phyloP scores from a whole-genome alignment of 1,139 yeast species.

The Yamadazyma diospyri region DNA sequence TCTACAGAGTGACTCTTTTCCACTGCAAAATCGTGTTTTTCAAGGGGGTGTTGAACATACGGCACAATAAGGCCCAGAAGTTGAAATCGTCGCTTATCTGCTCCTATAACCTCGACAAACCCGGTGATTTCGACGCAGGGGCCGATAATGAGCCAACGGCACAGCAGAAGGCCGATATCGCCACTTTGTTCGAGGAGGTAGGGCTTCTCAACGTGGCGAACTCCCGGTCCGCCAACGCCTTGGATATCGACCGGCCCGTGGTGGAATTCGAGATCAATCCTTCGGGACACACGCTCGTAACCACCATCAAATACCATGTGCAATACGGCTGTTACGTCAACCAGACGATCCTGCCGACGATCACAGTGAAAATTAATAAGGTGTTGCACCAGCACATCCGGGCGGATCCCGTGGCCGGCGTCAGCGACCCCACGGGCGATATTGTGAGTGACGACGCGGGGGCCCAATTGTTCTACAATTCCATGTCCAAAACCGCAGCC shows the following conservation, averaged over 20 bases:
- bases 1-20: constrained; percentile 1
- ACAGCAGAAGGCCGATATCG: neutral
- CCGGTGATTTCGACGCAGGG: constrained; percentile 4
- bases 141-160: constrained; percentile 2
- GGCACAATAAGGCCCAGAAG: constrained; percentile 13
- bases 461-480: constrained; percentile 30
- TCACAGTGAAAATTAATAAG: constrained; percentile 11
- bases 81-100: constrained; percentile 14
- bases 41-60: constrained; percentile 11
- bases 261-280: constrained; percentile 11
- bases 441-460: constrained; percentile 6
- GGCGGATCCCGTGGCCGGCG: constrained; percentile 6
- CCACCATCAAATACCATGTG: constrained; percentile 11
- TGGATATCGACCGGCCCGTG: constrained; percentile 11
- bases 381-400: constrained; percentile 9
- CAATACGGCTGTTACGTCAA: constrained; percentile 15
- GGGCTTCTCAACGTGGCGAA: constrained; percentile 12
- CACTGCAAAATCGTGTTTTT: constrained; percentile 9
- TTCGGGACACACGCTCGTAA: constrained; percentile 7
- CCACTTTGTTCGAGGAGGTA: constrained; percentile 11
- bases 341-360: constrained; percentile 12
- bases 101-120: constrained; percentile 11
- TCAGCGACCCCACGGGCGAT: constrained; percentile 3
- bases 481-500: constrained; percentile 31
- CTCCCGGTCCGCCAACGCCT: constrained; percentile 13